Evolutionary conservation across 2,329 filamentous ascomycete genomes (phyloP), one percentile per base, ranked within the genome.

Genomic region (Orbilia quercus): DNA sequence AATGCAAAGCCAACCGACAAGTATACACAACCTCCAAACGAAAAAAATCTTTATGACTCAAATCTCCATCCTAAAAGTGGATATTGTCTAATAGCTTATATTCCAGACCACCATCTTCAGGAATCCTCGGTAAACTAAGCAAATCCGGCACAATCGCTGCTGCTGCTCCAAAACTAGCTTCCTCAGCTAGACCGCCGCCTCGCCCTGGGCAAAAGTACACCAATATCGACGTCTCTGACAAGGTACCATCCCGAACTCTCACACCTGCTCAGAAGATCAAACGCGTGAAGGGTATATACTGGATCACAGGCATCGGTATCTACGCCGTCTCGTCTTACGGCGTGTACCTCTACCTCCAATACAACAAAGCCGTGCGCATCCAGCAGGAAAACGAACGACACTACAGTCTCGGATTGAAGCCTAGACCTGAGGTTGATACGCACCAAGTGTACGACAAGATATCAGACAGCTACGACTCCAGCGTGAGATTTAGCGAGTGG

Each of bases 401-500:
- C 16, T 72, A 72, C 36, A 54, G 14, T 14, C 59, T 72, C 7
- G 59, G 67, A 4, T 9, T 65, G 1, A 72, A 65, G 28, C 14
- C 14, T 16, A 63, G 59, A 22, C 67, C 67, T 12, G 67, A 64
- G 2, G 20, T 72, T 28, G 75, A 76, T 48, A 76, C 75, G n/a
- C 60, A 74, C 23, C 65, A 77, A 18, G 74, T 78, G 20, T 78
- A 77, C 62, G 74, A 77, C 31, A 69, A 74, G 18, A 77, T 78
- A 45, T 77, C 77, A 25, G 74, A 45, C 34, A 75, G 72, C 14
- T 78, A 78, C 71, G 77, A 78, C 60, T 74, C 60, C 1, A 75
- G 69, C 38, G 76, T 78, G 55, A 72, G 75, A 63, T 70, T 64
- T 23, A 77, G 75, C 22, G 77, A 78, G 50, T 76, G 76, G 28